phyloP scores from a whole-genome alignment of 2,329 filamentous ascomycete genomes.

The Fusarium kyushuense region DNA sequence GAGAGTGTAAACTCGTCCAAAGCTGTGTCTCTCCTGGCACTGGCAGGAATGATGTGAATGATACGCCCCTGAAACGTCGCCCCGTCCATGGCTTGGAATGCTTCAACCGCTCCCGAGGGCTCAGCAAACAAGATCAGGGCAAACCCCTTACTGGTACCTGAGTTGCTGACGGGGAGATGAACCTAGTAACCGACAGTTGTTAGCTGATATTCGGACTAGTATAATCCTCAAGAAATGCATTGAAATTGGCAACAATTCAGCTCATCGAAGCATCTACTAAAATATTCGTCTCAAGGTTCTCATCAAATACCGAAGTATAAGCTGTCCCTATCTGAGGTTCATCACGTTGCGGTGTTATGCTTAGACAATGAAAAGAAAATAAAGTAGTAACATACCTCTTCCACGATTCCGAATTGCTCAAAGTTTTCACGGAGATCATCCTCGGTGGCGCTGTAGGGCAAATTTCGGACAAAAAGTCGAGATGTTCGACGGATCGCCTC shows the following conservation, averaged over 20 bases:
- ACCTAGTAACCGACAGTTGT: slow-evolving; percentile 68
- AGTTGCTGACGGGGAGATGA: slow-evolving; percentile 81
- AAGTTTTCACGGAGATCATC: slow-evolving; percentile 82
- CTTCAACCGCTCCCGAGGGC: slow-evolving; percentile 78
- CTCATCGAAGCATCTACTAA: slow-evolving; percentile 99
- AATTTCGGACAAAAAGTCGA: slow-evolving; percentile 88
- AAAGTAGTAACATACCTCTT: slow-evolving; percentile 79
- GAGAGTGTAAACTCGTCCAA: slow-evolving; percentile 91
- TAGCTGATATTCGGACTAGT: slow-evolving; percentile 43
- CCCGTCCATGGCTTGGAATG: slow-evolving; percentile 83
- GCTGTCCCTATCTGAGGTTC: slow-evolving; percentile 99
- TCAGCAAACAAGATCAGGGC: slow-evolving; percentile 85
- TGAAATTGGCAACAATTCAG: slow-evolving; percentile 67
- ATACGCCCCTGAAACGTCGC: slow-evolving; percentile 92
- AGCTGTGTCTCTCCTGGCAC: slow-evolving; percentile 82
- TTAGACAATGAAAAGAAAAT: slow-evolving; percentile 26
- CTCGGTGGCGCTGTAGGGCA: slow-evolving; percentile 83
- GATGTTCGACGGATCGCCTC: slow-evolving; percentile 74
- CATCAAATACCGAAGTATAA: slow-evolving; percentile 95
- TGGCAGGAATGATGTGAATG: slow-evolving; percentile 87
- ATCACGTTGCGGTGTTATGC: slow-evolving; percentile 72
- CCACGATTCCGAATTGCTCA: slow-evolving; percentile 76
- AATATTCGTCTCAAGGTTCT: slow-evolving; percentile 89
- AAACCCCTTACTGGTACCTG: slow-evolving; percentile 86
- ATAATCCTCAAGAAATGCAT: slow-evolving; percentile 39